phyloP scores from a whole-genome alignment of 139 green algal genomes.

The Deuterostichococcus epilithicus region DNA sequence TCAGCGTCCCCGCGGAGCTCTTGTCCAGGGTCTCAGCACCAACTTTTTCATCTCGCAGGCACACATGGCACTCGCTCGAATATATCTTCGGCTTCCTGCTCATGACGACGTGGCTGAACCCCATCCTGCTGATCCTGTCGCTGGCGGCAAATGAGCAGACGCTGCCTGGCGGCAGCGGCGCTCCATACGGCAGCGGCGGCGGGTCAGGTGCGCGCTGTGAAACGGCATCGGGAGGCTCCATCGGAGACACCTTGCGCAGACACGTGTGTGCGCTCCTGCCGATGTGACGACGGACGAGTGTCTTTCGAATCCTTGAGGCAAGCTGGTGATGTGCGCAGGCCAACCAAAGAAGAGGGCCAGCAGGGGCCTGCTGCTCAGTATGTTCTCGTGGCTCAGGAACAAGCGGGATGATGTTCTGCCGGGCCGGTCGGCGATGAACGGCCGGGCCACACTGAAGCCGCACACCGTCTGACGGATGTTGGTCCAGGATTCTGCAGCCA shows the following conservation, averaged over 20 bases:
- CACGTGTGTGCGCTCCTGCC: background rate
- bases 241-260: background rate
- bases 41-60: background rate
- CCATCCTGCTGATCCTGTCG: constrained; percentile 38
- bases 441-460: background rate
- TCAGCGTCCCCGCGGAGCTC: no score
- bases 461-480: background rate
- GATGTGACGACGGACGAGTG: no score
- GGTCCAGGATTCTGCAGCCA: no score
- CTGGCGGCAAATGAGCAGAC: constrained; percentile 39
- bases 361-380: constrained; percentile 24
- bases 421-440: background rate
- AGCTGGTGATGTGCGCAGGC: background rate
- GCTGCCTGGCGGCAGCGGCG: constrained; percentile 24
- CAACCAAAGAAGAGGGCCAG: background rate
- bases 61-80: constrained; percentile 31
- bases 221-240: background rate
- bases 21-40: no score
- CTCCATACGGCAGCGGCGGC: background rate
- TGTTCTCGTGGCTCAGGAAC: constrained; percentile 29
- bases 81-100: constrained; percentile 50
- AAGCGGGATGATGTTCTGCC: constrained; percentile 42
- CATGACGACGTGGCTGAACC: constrained; percentile 38
- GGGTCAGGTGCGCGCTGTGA: background rate
- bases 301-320: no score